Evolutionary conservation across 331 rosid genomes (phyloP).

Genomic region (Pyracantha coccinea): DNA sequence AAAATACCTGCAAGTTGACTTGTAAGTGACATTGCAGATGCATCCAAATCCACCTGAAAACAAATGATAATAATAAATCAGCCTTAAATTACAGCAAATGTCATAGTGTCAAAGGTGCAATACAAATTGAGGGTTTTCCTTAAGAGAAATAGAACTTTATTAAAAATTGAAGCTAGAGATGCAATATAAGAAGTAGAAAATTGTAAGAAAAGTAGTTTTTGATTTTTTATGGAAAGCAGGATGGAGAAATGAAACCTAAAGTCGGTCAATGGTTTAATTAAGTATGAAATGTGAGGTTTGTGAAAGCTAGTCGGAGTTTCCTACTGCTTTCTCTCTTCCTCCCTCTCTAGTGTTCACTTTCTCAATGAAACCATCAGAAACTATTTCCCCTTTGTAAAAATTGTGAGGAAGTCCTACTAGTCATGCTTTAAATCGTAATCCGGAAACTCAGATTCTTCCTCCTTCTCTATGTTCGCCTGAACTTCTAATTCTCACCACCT

Average conservation of each 20-base stretch:
- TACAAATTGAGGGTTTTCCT: too few species aligned
- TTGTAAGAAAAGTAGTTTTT: neutral
- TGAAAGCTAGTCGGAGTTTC: neutral
- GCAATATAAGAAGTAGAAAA: neutral
- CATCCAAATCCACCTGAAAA: constrained; percentile 75
- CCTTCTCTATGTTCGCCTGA: neutral
- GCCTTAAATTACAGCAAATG: neutral
- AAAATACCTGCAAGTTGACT: constrained; percentile 79
- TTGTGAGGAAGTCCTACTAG: neutral
- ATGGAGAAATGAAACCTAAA: neutral
- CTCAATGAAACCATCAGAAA: neutral
- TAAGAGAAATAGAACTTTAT: too few species aligned
- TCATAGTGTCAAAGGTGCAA: neutral
- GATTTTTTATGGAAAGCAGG: neutral
- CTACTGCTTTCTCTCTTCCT: neutral
- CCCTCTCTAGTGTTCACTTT: neutral
- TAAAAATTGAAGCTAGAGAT: neutral
- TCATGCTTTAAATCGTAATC: neutral
- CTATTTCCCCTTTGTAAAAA: neutral
- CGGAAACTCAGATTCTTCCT: neutral
- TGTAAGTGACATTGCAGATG: constrained; percentile 67
- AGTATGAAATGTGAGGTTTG: neutral
- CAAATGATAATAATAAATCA: neutral
- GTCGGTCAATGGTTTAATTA: neutral
- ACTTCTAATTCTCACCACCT: neutral